Conservation (phyloP, 805 yeast species). For the Kodamaea nitidulidarum region DNA sequence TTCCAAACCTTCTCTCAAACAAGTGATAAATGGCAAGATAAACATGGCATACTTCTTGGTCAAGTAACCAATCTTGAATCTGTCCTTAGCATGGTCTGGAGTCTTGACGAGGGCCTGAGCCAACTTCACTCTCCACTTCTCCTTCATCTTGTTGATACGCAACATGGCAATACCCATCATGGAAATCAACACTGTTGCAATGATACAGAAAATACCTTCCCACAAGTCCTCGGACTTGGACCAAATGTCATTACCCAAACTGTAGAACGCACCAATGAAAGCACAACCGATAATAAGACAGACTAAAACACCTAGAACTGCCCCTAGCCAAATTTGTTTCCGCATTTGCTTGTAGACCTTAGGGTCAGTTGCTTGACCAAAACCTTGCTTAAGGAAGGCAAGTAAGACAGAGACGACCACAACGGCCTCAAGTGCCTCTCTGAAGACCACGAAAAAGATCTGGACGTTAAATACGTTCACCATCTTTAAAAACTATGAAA, state of each 20-base stretch:
- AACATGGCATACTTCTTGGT: conserved; percentile 27
- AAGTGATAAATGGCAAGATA: conserved; percentile 24
- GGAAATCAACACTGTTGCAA: conserved; percentile 86
- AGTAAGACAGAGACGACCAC: conserved; percentile 85
- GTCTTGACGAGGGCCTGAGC: conserved; percentile 72
- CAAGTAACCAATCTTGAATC: conserved; percentile 36
- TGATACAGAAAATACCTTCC: conserved; percentile 93
- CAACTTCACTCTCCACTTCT: conserved; percentile 93
- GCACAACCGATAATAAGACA: conserved; percentile 89
- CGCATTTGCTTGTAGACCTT: conserved; percentile 55
- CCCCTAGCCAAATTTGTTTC: conserved; percentile 88
- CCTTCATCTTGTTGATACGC: conserved; percentile 93
- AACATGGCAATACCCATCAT: conserved; percentile 96
- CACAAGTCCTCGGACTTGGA: conserved; percentile 84
- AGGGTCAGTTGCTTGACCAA: conserved; percentile 53
- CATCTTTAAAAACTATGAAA: conserved; percentile 23
- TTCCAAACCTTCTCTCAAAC: conserved; percentile 27
- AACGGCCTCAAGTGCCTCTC: conserved; percentile 93
- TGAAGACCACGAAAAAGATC: conserved; percentile 84
- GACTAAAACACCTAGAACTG: conserved; percentile 63
- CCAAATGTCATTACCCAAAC: conserved; percentile 80
- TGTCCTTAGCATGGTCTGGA: conserved; percentile 47
- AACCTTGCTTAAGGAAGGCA: conserved; percentile 87
- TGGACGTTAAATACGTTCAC: conserved; percentile 63
- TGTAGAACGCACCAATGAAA: conserved; percentile 89